Evolutionary conservation across 83 land plant species (phyloP), one percentile per base, ranked within the genome.

Genomic region (Picea engelmannii): DNA sequence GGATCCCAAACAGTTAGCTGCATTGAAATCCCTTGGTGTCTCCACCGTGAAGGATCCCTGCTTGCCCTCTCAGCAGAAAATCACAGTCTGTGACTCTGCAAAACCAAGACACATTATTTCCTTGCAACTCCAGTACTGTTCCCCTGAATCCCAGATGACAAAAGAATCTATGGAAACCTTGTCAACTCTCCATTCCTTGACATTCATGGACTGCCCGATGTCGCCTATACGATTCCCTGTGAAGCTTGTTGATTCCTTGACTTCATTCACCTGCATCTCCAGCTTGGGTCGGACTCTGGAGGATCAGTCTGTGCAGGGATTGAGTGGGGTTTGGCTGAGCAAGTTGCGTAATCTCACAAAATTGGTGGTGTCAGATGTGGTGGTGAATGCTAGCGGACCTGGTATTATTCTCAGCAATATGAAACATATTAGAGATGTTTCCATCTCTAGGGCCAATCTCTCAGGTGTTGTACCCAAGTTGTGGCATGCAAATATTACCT

Each of bases 401-500:
- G 81, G 80, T 49, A 80, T 92, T 81, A 84, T 92, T 42, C 79
- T 94, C 83, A 62, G 84, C 78, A 82, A 75, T 70, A 90, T 92
- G 93, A 83, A 73, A 11, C 58, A 40, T 63, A 87, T 94, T 62
- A 74, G 66, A 8, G 79, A 89, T 52, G 85, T 89, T 71, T 86
- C 88, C 77, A 84, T 95, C 70, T 81, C 95, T 69, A 49, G 77
- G 38, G 70, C 95, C 16, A 90, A 83, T 61, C 89, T 95, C 81
- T 79, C 91, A 31, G 95, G 97, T 5, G 20, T 16, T 62, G 79
- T 95, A 47, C 95, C 97, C 9, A 84, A 62, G 62, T 67, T 80
- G 20, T 89, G 95, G 91, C 85, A 87, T 31, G 47, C 64, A 59
- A 85, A 84, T 65, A 79, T 92, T 61, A 77, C 87, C 55, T 78